Base-by-base conservation (phyloP, 73 alveolate species). In the Halteria grandinella region DNA sequence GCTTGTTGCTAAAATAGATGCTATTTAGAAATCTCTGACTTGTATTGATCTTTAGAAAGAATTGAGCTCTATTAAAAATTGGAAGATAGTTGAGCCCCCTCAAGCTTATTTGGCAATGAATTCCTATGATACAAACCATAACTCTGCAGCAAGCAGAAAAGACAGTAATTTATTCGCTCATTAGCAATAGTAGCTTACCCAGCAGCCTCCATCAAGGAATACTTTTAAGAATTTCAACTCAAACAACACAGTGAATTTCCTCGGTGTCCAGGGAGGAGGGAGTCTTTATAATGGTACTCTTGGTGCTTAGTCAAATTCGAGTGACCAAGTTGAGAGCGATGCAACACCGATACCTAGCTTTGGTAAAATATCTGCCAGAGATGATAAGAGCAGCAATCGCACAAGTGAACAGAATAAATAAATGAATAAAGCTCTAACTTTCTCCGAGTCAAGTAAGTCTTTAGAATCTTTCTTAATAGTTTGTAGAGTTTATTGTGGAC, bases 121-220 rank as follows among this genome's bases (percentile, higher is more conserved):
- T 21, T 60, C 55, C 2, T 60, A 34, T 37, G 77, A 60, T 60
- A 60, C 77, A 3, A 60, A 60, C 43, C 77, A 60, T 17, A 60
- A 60, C 40, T 60, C 77, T 32, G 77, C 77, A 10, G 43, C 77
- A 23, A 60, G 77, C 43, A 60, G 77, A 60, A 60, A 60, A 20
- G 77, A 60, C 24, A 60, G 60, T 14, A 60, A 60, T 37, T 21
- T 60, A 1, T 60, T 60, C 43, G 43, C 77, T 36, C 59, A 60
- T 10, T 39, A 39, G 20, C 28, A 60, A n/a, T n/a, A n/a, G n/a
- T n/a, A n/a, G n/a, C n/a, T n/a, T n/a, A n/a, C n/a, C n/a, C n/a
- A n/a, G 43, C 24, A 60, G 48, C 77, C 37, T 39, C 43, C 37
- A 12, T 60, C 77, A 10, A 60, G 77, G 23, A 60, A 60, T 60